These are phyloP conservation scores for Umbelopsis ramanniana DNA, from an alignment of 192 early-diverging fungal genomes.

Conservation along the genomic window DNA sequence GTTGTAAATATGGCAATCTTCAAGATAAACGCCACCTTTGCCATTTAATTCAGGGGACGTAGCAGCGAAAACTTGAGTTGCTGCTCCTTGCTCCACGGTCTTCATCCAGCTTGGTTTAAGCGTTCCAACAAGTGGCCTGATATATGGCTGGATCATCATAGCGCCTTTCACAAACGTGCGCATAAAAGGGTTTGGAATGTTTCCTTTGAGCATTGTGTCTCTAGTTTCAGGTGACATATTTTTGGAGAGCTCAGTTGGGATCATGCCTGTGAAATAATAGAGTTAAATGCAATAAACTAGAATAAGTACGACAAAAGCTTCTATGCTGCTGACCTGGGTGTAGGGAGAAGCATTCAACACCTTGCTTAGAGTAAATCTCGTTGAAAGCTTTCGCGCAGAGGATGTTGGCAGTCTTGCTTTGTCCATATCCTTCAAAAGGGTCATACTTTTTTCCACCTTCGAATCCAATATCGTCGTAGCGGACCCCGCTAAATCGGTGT, in stretches of 20 bases:
- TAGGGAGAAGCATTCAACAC: constrained; percentile 22
- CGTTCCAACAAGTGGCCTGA: not conserved
- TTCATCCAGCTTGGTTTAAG: constrained; percentile 21
- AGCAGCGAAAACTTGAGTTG: constrained; percentile 34
- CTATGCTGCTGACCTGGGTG: constrained; percentile 4
- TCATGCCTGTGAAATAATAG: not conserved
- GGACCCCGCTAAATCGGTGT: not conserved
- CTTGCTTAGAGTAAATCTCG: not conserved
- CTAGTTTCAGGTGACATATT: not conserved
- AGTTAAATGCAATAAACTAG: not conserved
- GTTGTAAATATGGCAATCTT: constrained; percentile 30
- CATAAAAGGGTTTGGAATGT: not conserved
- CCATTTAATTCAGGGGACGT: constrained; percentile 37
- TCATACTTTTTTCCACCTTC: constrained; percentile 5
- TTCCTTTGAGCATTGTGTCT: not conserved
- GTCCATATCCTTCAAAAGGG: constrained; percentile 21
- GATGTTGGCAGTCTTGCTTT: constrained; percentile 58
- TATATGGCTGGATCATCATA: not conserved
- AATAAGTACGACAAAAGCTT: not conserved
- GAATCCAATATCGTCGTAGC: constrained; percentile 21
- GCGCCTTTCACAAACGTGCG: not conserved
- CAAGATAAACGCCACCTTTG: constrained; percentile 45
- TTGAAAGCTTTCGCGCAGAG: constrained; percentile 41
- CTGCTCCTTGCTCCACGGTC: constrained; percentile 34
- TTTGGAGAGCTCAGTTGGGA: not conserved